Base-by-base conservation (phyloP, 352 stramenopile genomes). In the Globisporangium cylindrosporum region DNA sequence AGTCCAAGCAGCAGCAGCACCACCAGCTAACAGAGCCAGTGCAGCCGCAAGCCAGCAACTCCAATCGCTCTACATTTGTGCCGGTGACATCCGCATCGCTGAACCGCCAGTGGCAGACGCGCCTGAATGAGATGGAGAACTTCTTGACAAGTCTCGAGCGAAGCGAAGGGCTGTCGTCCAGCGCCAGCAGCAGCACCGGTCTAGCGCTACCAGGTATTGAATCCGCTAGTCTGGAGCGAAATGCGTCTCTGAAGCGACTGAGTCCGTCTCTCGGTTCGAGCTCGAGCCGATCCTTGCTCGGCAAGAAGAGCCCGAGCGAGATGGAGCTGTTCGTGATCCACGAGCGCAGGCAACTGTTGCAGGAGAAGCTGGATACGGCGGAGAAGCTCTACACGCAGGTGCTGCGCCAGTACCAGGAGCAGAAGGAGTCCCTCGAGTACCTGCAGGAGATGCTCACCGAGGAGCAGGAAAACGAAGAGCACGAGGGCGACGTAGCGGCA, bases 331-430 rank as follows among this genome's bases (percentile, higher is more conserved):
- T 78, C 32, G 75, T 71, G 70, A 60, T 75, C 12, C 77, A 82
- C 46, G 78, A 86, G 66, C 71, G 72, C 18, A 61, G 65, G 18
- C 78, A 86, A 67, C 66, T 80, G 10, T 22, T 90, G 34, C 73
- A 82, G 34, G 83, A 92, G 38, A 86, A 89, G 46, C 78, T 91
- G 25, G 81, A 93, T 69, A 78, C 80, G 0, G 73, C 83, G 15
- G 85, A 93, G 71, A 91, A 92, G 66, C 64, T 89, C 24, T 90
- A 93, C 70, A 66, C 85, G 53, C 79, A 91, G 58, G 84, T 89
- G 56, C 61, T 93, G 55, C 76, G 80, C n/a, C 81, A 91, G 63
- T 73, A 87, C 64, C 73, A 90, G 63, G 79, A 89, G 64, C 82
- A 90, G 59, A 79, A 77, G 15, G 78, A 90, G 57, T 82, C 76